A percentile compares a stretch with the other conserved stretches of the same genome.
These are phyloP conservation scores for Cucumis melo DNA, from an alignment of 306 rosid species.

Conservation along the genomic window DNA sequence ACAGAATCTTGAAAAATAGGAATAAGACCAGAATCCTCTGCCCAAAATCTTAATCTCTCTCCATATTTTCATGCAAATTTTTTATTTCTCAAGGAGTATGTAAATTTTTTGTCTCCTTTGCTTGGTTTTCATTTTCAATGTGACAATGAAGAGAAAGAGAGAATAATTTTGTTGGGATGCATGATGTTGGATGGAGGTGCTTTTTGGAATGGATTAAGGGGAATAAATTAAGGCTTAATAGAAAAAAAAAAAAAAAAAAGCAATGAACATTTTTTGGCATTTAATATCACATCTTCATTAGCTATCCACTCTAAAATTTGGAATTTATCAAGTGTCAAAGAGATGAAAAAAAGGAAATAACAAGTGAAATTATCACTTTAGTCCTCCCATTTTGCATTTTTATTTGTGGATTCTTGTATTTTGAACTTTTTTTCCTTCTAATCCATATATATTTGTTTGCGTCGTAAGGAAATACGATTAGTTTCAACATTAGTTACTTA, in stretches of 20 bases:
- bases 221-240: neutral
- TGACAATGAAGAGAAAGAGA: neutral
- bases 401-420: neutral
- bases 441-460: neutral
- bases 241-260: neutral
- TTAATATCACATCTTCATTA: neutral
- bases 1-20: constrained; percentile 17
- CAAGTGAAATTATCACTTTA: neutral
- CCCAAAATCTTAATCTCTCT: constrained; percentile 16
- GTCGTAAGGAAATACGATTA: neutral
- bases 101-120: constrained; percentile 27
- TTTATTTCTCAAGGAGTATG: constrained; percentile 23
- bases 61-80: constrained; percentile 44
- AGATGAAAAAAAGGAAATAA: neutral
- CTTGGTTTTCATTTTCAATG: constrained; percentile 11
- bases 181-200: constrained; percentile 28
- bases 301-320: neutral
- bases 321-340: neutral
- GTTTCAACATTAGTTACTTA: neutral
- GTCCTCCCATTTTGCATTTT: neutral
- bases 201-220: constrained; percentile 25
- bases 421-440: neutral
- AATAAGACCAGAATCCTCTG: constrained; percentile 1
- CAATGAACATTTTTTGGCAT: neutral
- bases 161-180: constrained; percentile 25